These are phyloP conservation scores for Perilla frutescens DNA, from an alignment of 257 asterid genomes.

Conservation along the genomic window DNA sequence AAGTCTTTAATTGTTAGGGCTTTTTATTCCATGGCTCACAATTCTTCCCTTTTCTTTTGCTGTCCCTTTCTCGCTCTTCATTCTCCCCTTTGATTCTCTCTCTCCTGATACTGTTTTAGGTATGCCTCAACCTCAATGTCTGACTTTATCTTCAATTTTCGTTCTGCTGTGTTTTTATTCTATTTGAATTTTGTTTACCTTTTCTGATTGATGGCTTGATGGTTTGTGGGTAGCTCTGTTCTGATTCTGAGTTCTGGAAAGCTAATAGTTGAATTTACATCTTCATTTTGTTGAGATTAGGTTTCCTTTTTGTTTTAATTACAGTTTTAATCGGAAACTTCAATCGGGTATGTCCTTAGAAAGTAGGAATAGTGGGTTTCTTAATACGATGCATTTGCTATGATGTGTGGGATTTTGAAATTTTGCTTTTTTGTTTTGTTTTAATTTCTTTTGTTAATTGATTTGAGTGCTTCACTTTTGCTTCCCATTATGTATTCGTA, in stretches of 20 bases:
- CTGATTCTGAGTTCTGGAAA: slow-evolving; percentile 21
- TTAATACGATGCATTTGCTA: slow-evolving; percentile 10
- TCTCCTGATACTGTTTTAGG: slow-evolving; percentile 33
- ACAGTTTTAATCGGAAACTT: neutral
- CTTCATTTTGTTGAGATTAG: slow-evolving; percentile 13
- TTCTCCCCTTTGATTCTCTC: slow-evolving; percentile 23
- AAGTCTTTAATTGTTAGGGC: slow-evolving; percentile 37
- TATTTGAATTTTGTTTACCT: neutral
- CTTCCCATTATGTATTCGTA: neutral
- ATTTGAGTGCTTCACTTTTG: slow-evolving; percentile 5
- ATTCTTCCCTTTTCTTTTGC: slow-evolving; percentile 33
- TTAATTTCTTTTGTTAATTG: neutral
- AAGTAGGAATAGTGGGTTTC: slow-evolving; percentile 16
- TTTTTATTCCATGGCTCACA: slow-evolving; percentile 50
- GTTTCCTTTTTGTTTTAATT: neutral
- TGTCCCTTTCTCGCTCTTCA: slow-evolving; percentile 13
- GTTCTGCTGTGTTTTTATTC: neutral
- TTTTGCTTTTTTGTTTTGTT: slow-evolving; percentile 10
- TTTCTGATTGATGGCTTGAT: slow-evolving; percentile 3
- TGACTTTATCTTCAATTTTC: neutral
- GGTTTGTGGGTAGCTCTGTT: neutral
- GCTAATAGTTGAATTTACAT: slow-evolving; percentile 11
- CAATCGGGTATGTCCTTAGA: slow-evolving; percentile 2
- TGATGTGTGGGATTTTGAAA: slow-evolving; percentile 1
- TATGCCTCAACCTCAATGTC: slow-evolving; percentile 15